These are phyloP conservation scores for Sutorius eximius DNA, from an alignment of 1,284 basidiomycete species.

Conservation along the genomic window DNA sequence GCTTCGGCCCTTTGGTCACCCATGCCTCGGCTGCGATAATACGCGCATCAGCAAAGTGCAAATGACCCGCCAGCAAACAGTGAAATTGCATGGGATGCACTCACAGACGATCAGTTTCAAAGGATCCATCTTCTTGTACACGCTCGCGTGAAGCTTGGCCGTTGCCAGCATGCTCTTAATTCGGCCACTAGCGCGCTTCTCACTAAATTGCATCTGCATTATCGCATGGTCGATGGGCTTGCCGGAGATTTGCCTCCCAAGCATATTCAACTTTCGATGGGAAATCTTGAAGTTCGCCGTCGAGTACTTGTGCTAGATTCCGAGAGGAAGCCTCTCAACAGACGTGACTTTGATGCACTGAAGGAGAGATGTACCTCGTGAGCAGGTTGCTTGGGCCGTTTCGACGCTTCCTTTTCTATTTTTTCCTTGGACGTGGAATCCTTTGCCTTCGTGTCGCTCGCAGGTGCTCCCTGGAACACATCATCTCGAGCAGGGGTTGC, in stretches of 20 bases:
- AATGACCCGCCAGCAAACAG: not conserved
- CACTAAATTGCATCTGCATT: slow-evolving; percentile 93
- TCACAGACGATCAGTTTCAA: slow-evolving; percentile 80
- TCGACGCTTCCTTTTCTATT: slow-evolving; percentile 14
- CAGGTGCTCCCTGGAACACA: slow-evolving; percentile 18
- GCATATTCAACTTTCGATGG: slow-evolving; percentile 86
- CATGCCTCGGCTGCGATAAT: slow-evolving; percentile 76
- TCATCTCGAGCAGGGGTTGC: slow-evolving; percentile 21
- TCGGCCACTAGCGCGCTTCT: slow-evolving; percentile 84
- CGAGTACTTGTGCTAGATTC: slow-evolving; percentile 79
- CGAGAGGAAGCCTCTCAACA: slow-evolving; percentile 4
- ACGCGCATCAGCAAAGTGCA: slow-evolving; percentile 5
- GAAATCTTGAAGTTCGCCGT: slow-evolving; percentile 93
- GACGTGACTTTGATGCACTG: not conserved
- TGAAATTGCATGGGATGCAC: slow-evolving; percentile 6
- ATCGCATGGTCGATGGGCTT: slow-evolving; percentile 94
- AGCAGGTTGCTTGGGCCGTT: slow-evolving; percentile 25
- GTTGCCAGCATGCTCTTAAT: slow-evolving; percentile 88
- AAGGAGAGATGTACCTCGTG: slow-evolving; percentile 22
- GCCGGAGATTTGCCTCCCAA: slow-evolving; percentile 84
- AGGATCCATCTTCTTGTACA: slow-evolving; percentile 75
- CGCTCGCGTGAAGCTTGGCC: slow-evolving; percentile 83
- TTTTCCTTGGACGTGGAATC: slow-evolving; percentile 9
- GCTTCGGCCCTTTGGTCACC: slow-evolving; percentile 83
- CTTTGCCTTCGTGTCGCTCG: slow-evolving; percentile 3